Percentiles rank a stretch among this genome's conserved stretches.
phyloP scores from a whole-genome alignment of 345 rosid genomes.

The Salix arbutifolia region DNA sequence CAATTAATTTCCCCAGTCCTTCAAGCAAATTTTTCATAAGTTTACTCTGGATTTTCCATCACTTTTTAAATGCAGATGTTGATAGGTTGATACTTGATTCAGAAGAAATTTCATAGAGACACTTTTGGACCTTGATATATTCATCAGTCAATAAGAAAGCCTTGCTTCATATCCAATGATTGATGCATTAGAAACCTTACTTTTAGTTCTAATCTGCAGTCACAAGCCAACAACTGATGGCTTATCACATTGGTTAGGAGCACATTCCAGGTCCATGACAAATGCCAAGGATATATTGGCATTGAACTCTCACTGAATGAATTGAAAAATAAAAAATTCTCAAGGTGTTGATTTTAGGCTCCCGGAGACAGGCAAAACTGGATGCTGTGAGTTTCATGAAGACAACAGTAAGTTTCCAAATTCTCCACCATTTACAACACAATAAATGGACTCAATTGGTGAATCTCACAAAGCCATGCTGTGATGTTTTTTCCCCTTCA shows the following conservation, averaged over 20 bases:
- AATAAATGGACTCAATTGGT: neutral
- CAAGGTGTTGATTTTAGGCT: neutral
- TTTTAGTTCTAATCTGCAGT: neutral
- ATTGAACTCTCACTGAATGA: neutral
- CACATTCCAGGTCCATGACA: neutral
- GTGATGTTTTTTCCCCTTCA: neutral
- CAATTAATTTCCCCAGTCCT: neutral
- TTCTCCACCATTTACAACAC: neutral
- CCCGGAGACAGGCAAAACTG: neutral
- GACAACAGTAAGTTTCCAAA: neutral
- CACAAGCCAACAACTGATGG: neutral
- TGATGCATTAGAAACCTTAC: neutral
- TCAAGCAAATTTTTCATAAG: neutral
- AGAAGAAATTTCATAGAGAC: neutral
- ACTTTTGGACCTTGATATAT: neutral
- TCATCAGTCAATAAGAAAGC: neutral
- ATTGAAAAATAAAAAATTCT: neutral
- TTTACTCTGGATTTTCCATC: neutral
- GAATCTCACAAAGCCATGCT: neutral
- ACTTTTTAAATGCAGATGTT: neutral
- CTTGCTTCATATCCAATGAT: neutral
- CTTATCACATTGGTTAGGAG: neutral
- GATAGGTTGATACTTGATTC: neutral
- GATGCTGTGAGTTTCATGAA: neutral
- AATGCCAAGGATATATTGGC: neutral